Conservation (phyloP, 805 yeast genomes). For the Yueomyces sp. region DNA sequence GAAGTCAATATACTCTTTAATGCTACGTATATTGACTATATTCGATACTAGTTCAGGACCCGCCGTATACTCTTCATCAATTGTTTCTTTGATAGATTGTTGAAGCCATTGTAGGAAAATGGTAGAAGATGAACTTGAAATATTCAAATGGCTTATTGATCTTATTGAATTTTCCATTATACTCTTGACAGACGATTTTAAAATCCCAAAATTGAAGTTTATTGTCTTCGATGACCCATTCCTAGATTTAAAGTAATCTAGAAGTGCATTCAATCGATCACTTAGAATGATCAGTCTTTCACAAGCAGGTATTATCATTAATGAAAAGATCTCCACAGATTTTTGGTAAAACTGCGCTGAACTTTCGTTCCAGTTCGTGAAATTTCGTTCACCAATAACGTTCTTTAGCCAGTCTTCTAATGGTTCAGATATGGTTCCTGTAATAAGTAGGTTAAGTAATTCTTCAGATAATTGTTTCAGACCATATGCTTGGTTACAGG, state of each 20-base stretch:
- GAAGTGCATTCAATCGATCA: conserved; percentile 7
- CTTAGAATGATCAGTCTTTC: conserved; percentile 38
- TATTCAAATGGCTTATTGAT: not conserved
- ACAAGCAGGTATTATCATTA: conserved; percentile 38
- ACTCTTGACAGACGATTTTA: too few relatives aligned
- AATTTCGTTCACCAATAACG: conserved; percentile 54
- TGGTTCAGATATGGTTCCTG: conserved; percentile 38
- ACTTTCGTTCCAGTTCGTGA: conserved; percentile 38
- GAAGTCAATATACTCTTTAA: too few relatives aligned
- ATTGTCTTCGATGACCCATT: not conserved
- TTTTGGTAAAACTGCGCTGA: conserved; percentile 40
- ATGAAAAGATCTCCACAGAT: conserved; percentile 33
- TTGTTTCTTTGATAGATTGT: too few relatives aligned
- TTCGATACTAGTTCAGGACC: too few relatives aligned
- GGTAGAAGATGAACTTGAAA: too few relatives aligned
- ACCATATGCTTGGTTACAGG: conserved; percentile 6
- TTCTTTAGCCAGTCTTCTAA: conserved; percentile 49
- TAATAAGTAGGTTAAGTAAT: conserved; percentile 17
- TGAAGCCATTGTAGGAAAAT: too few relatives aligned
- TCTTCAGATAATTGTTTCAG: not conserved
- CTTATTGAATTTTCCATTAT: too few relatives aligned
- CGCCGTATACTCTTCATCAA: too few relatives aligned
- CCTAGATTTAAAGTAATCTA: conserved; percentile 1
- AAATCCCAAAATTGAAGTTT: too few relatives aligned
- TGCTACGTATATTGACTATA: too few relatives aligned